Percentiles rank a stretch among this genome's conserved stretches.
These are phyloP conservation scores for Trypanosoma mega DNA, from an alignment of 208 protist species.

Conservation along the genomic window DNA sequence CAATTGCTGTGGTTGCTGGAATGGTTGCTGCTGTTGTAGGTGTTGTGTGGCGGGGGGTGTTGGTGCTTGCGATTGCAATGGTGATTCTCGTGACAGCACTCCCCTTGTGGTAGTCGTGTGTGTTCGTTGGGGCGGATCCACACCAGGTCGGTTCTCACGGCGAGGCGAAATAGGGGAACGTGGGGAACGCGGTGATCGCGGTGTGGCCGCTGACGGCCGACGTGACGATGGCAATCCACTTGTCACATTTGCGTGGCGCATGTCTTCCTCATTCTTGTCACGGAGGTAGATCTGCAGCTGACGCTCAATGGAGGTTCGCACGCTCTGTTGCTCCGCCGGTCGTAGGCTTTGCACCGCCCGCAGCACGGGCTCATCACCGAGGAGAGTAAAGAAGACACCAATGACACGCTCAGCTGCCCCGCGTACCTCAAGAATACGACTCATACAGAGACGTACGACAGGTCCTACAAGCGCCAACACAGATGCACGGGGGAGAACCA, in stretches of 20 bases:
- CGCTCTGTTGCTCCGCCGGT: conserved; percentile 75
- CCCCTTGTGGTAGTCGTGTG: no score
- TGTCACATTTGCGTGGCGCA: background rate
- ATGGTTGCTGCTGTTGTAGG: background rate
- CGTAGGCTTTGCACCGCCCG: conserved; percentile 60
- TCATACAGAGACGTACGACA: conserved; percentile 71
- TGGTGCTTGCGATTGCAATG: no score
- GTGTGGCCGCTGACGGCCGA: background rate
- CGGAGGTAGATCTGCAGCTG: conserved; percentile 50
- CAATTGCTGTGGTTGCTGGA: background rate
- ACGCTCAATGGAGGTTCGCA: conserved; percentile 67
- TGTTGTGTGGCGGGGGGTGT: background rate
- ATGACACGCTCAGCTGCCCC: conserved; percentile 72
- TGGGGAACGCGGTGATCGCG: conserved; percentile 7
- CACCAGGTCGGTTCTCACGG: background rate
- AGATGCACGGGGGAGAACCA: conserved; percentile 37
- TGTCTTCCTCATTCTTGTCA: conserved; percentile 26
- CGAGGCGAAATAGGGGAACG: background rate
- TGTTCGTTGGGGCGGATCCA: background rate
- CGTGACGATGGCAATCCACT: background rate
- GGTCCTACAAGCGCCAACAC: conserved; percentile 53
- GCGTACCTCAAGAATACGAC: conserved; percentile 81
- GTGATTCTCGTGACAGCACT: no score
- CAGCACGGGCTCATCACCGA: conserved; percentile 64
- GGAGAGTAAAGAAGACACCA: conserved; percentile 55